phyloP scores from a whole-genome alignment of 192 early-diverging fungal species.

The Coemansia sp. region DNA sequence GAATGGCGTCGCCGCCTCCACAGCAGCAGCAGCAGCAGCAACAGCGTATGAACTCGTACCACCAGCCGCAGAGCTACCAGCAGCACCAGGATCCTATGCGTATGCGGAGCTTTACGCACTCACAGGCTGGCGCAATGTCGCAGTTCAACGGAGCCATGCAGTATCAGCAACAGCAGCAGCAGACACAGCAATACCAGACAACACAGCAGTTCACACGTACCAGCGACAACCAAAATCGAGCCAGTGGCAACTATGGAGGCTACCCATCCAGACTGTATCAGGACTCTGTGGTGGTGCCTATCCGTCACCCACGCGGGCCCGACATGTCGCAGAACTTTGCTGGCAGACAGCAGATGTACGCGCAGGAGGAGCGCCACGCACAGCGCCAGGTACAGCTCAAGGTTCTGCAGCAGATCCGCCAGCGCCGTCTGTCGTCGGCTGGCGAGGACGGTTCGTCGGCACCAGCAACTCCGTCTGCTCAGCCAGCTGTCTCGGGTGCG shows the following conservation, averaged over 20 bases:
- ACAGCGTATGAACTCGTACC: conserved; percentile 10
- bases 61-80: conserved; percentile 13
- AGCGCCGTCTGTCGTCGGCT: conserved; percentile 51
- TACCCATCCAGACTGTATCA: conserved; percentile 58
- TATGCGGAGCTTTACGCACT: conserved; percentile 48
- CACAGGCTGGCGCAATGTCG: conserved; percentile 35
- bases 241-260: conserved; percentile 57
- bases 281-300: conserved; percentile 63
- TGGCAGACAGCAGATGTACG: conserved; percentile 57
- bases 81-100: conserved; percentile 40
- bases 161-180: conserved; percentile 32
- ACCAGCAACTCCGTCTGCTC: not conserved
- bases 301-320: conserved; percentile 73
- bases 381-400: conserved; percentile 55
- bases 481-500: not conserved
- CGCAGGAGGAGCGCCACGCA: conserved; percentile 50
- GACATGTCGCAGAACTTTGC: conserved; percentile 71
- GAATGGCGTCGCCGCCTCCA: conserved; percentile 35
- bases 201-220: conserved; percentile 36
- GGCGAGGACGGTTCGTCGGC: conserved; percentile 24
- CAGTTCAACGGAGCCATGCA: conserved; percentile 20
- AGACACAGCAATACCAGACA: conserved; percentile 33
- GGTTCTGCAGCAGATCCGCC: conserved; percentile 52
- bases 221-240: conserved; percentile 36
- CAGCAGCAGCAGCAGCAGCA: conserved; percentile 17